Evolutionary conservation across 2,329 filamentous ascomycete species (phyloP).

Genomic region (Mollisiaceae sp.): DNA sequence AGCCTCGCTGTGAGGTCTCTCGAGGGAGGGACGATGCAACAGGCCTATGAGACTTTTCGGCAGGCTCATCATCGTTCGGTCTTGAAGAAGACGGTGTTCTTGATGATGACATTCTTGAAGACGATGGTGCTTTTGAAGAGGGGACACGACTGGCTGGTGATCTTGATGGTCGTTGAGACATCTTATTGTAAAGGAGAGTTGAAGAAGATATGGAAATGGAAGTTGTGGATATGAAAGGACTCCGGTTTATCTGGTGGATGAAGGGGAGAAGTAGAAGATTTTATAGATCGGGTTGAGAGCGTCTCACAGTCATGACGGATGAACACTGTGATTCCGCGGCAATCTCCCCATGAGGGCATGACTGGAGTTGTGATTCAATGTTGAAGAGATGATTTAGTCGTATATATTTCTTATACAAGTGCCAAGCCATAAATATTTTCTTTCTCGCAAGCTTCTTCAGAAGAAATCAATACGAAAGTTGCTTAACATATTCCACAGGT

Average conservation of each 20-base stretch:
- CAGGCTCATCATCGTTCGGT: neutral
- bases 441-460: too few relatives aligned
- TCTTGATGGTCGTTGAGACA: neutral
- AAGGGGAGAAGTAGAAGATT: neutral
- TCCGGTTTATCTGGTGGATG: neutral
- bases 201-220: neutral
- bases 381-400: too few relatives aligned
- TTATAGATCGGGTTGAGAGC: neutral
- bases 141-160: neutral
- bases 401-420: too few relatives aligned
- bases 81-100: neutral
- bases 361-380: too few relatives aligned
- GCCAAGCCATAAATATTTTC: too few relatives aligned
- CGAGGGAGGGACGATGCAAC: neutral
- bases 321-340: neutral
- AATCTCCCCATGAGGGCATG: neutral
- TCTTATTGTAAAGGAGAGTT: neutral
- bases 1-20: neutral
- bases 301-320: neutral
- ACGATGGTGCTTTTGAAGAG: neutral
- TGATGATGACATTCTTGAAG: neutral
- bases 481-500: constrained; percentile 26
- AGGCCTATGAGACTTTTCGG: neutral
- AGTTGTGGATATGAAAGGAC: neutral
- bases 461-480: neutral